Conservation (phyloP, 2,329 filamentous ascomycete genomes). For the Exophiala oligosperma region DNA sequence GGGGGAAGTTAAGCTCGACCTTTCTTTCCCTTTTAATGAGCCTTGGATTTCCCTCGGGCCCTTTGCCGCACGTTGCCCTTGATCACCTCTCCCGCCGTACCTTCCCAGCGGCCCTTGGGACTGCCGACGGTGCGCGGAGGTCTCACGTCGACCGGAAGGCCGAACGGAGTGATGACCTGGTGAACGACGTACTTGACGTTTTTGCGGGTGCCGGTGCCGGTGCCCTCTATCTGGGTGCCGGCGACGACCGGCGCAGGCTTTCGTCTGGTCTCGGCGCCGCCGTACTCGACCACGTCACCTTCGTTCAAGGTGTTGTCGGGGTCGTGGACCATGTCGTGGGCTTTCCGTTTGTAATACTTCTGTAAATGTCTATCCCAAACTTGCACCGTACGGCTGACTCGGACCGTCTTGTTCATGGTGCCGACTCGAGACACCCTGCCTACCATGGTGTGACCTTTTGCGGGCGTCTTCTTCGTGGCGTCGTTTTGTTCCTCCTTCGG, state of each 20-base stretch:
- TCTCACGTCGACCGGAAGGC: slow-evolving; percentile 19
- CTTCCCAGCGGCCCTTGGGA: slow-evolving; percentile 11
- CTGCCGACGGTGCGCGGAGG: slow-evolving; percentile 7
- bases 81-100: slow-evolving; percentile 16
- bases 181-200: slow-evolving; percentile 19
- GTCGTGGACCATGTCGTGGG: slow-evolving; percentile 27
- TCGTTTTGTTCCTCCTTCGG: not conserved
- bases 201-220: too few species aligned
- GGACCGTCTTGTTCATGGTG: slow-evolving; percentile 23
- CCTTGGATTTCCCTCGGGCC: not conserved
- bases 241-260: too few species aligned
- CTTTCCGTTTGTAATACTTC: slow-evolving; percentile 23
- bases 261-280: slow-evolving; percentile 7
- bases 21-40: too few species aligned
- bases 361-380: slow-evolving; percentile 24
- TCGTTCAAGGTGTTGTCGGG: slow-evolving; percentile 22
- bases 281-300: slow-evolving; percentile 27
- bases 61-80: slow-evolving; percentile 7
- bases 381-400: slow-evolving; percentile 17
- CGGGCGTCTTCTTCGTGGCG: not conserved
- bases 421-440: slow-evolving; percentile 15
- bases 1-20: too few species aligned
- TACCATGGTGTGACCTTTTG: not conserved
- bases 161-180: slow-evolving; percentile 27
- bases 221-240: too few species aligned